Evolutionary conservation across 2,329 filamentous ascomycete genomes (phyloP).

Genomic region (Fusarium sp.): DNA sequence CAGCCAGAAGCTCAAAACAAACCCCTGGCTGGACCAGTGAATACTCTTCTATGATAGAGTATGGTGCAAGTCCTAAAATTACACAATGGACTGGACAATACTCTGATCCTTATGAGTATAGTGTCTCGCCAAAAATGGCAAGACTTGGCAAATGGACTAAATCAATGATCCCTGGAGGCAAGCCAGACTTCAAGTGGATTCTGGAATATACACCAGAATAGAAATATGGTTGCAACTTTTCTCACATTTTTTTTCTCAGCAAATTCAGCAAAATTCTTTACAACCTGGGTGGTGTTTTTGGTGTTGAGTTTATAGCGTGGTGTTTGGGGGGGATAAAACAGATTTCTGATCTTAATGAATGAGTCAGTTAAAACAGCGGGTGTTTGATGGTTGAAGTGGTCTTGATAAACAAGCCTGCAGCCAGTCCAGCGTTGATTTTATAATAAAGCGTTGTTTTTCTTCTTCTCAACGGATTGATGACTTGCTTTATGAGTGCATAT

Average conservation of each 20-base stretch:
- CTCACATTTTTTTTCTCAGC: not conserved
- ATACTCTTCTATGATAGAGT: not conserved
- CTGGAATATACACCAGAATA: not conserved
- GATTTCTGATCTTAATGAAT: not conserved
- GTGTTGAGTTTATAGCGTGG: not conserved
- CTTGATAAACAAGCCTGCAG: not conserved
- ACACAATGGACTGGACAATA: not conserved
- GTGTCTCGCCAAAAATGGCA: not conserved
- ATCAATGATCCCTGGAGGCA: not conserved
- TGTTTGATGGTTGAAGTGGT: not conserved
- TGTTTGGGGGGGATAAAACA: not conserved
- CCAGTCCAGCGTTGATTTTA: not conserved
- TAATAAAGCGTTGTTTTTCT: not conserved
- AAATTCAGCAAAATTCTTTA: not conserved
- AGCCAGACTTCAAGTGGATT: not conserved
- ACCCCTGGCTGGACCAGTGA: not conserved
- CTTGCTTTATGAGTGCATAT: not conserved
- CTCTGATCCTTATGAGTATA: not conserved
- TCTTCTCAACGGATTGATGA: not conserved
- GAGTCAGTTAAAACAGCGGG: not conserved
- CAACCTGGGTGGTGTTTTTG: not conserved
- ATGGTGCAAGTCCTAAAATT: not conserved
- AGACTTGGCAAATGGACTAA: not conserved
- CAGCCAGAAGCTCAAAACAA: not conserved
- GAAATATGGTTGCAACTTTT: not conserved